These are phyloP conservation scores for Sapria himalayana DNA, from an alignment of 345 rosid species.

Conservation along the genomic window DNA sequence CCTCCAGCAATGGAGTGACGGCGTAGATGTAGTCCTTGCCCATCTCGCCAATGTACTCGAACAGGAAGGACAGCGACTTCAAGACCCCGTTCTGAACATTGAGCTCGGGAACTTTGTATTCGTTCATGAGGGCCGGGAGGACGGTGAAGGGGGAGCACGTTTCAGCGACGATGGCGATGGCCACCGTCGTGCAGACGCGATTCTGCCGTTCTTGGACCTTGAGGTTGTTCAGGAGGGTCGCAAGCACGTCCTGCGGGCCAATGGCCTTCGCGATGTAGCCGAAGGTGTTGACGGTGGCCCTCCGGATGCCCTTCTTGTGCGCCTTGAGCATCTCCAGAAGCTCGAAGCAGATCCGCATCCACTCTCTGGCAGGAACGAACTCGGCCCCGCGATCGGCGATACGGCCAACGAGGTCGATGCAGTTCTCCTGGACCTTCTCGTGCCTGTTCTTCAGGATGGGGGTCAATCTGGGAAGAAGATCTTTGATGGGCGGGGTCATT, in stretches of 20 bases:
- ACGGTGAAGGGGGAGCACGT: constrained; percentile 96
- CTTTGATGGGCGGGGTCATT: constrained; percentile 99
- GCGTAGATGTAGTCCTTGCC: constrained; percentile 97
- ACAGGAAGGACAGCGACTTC: constrained; percentile 86
- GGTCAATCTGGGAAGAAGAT: constrained; percentile 90
- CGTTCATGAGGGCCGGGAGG: constrained; percentile 89
- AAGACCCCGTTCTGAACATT: constrained; percentile 96
- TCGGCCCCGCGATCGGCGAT: constrained; percentile 99
- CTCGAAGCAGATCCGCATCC: constrained; percentile 99
- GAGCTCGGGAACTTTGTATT: constrained; percentile 93
- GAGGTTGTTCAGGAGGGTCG: constrained; percentile 84
- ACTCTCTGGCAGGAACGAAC: constrained; percentile 98
- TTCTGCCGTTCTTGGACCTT: constrained; percentile 99
- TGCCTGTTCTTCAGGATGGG: constrained; percentile 97
- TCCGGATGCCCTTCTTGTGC: constrained; percentile 92
- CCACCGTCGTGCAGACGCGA: constrained; percentile 99
- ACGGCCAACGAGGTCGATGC: constrained; percentile 95
- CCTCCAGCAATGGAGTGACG: constrained; percentile 94
- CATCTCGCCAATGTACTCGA: constrained; percentile 97
- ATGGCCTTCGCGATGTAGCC: constrained; percentile 99
- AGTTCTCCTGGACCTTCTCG: constrained; percentile 97
- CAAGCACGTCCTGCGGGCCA: constrained; percentile 97
- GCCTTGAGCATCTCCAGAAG: constrained; percentile 99
- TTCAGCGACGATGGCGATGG: constrained; percentile 92
- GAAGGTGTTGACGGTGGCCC: constrained; percentile 93